These are phyloP conservation scores for Umbellularia californica DNA, from an alignment of 164 flowering plant species.

Conservation along the genomic window DNA sequence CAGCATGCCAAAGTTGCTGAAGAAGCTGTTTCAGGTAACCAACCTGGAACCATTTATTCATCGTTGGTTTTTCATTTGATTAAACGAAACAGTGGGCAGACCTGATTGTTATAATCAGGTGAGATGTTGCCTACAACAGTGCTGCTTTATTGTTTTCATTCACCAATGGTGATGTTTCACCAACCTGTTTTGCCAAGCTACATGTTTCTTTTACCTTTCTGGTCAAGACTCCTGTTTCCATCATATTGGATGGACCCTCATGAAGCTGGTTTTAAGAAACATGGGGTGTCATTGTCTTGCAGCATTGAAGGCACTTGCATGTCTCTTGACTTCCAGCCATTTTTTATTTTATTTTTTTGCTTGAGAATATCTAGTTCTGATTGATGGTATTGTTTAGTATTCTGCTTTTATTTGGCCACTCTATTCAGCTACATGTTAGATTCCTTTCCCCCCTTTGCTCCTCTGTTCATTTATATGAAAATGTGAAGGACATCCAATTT, in stretches of 20 bases:
- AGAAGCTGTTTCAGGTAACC: conserved; percentile 60
- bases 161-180: too few species aligned
- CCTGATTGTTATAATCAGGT: neutral
- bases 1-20: conserved; percentile 74
- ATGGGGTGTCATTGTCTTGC: neutral
- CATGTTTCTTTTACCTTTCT: neutral
- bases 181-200: neutral
- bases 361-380: neutral
- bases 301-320: neutral
- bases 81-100: neutral
- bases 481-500: too few species aligned
- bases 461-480: too few species aligned
- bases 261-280: neutral
- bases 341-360: neutral
- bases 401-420: neutral
- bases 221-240: neutral
- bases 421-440: neutral
- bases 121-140: too few species aligned
- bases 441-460: too few species aligned
- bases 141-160: too few species aligned
- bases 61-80: neutral
- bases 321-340: neutral
- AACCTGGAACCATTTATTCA: neutral
- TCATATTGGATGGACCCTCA: neutral
- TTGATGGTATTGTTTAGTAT: neutral